Evolutionary conservation across 495 filamentous ascomycete species (phyloP), one percentile per base, ranked within the genome.

Genomic region (Bathelium albidoporum): DNA sequence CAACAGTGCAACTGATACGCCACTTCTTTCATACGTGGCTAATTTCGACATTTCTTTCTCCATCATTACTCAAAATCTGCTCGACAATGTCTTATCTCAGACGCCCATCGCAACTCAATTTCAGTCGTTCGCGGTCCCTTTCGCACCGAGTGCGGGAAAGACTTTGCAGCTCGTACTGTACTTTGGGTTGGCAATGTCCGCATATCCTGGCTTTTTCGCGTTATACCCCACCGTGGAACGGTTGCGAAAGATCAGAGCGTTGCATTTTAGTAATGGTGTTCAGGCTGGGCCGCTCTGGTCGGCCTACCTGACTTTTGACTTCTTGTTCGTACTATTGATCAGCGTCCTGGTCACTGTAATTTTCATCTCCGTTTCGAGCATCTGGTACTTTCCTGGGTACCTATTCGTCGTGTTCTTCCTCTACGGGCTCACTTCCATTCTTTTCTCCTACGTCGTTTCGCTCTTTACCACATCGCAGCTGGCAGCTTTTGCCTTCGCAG

Each of bases 221-320:
- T 79, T 96, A 20, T 96, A 96, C 74, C 89, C 89, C 28, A 94
- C 89, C 2, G 71, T 87, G 3, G 91, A 96, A 72, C 80, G 91
- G 12, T 77, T 89, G 12, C 74, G 85, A 10, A 86, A 90, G 60
- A 87, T 96, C 32, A 80, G 91, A 34, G 87, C 88, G 16, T 76
- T 96, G 49, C 87, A 96, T 69, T 96, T 93, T 74, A 91, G 88
- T 58, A 95, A 93, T 69, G 89, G 70, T 16, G 62, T 72, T 32
- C 68, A 69, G 7, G 66, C 68, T 28, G 62, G 44, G 12, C 65
- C 69, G 11, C 53, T 72, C 1, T 72, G 70, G 70, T 29, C 87
- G 2, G 89, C 91, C 11, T 92, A 96, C 72, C 76, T 86, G 2
- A 64, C 73, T 0, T 95, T 95, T 68, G 91, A 96, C 76, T 92